These are phyloP conservation scores for Pterocarpus santalinus DNA, from an alignment of 306 rosid genomes.

Conservation along the genomic window DNA sequence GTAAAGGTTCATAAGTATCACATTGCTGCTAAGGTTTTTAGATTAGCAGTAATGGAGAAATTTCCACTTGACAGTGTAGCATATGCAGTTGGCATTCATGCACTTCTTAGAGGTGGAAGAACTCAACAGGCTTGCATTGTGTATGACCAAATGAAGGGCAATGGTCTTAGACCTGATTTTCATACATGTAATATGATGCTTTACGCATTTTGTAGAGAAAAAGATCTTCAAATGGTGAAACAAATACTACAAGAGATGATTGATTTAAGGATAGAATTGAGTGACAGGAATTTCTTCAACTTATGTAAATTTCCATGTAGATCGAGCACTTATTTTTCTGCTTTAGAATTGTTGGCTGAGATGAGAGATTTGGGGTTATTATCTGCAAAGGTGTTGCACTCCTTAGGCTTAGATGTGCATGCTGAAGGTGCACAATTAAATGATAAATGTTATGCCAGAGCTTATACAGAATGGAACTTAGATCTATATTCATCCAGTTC, in stretches of 20 bases:
- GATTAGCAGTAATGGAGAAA: slow-evolving; percentile 47
- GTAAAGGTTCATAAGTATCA: slow-evolving; percentile 59
- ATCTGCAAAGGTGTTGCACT: slow-evolving; percentile 47
- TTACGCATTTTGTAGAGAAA: slow-evolving; percentile 53
- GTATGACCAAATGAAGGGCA: slow-evolving; percentile 63
- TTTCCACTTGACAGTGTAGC: slow-evolving; percentile 62
- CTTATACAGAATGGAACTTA: slow-evolving; percentile 32
- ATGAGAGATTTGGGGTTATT: slow-evolving; percentile 64
- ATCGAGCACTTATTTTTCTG: slow-evolving; percentile 33
- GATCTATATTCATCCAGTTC: slow-evolving; percentile 56
- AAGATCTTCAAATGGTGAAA: slow-evolving; percentile 47
- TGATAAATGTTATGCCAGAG: slow-evolving; percentile 41
- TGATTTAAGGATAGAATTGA: slow-evolving; percentile 57
- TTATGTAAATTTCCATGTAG: slow-evolving; percentile 47
- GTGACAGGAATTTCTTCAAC: slow-evolving; percentile 53
- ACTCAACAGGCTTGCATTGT: slow-evolving; percentile 59
- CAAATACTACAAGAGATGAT: slow-evolving; percentile 69
- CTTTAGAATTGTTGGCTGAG: slow-evolving; percentile 52
- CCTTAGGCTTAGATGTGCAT: slow-evolving; percentile 19
- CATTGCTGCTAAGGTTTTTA: slow-evolving; percentile 55
- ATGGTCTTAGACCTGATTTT: slow-evolving; percentile 58
- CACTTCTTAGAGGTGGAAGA: slow-evolving; percentile 65
- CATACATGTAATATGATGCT: slow-evolving; percentile 62
- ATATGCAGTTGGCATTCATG: slow-evolving; percentile 59
- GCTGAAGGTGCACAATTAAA: slow-evolving; percentile 38